A percentile compares a stretch with the other conserved stretches of the same genome.
phyloP scores from a whole-genome alignment of 2,329 filamentous ascomycete species.

The Penicillium sp. region DNA sequence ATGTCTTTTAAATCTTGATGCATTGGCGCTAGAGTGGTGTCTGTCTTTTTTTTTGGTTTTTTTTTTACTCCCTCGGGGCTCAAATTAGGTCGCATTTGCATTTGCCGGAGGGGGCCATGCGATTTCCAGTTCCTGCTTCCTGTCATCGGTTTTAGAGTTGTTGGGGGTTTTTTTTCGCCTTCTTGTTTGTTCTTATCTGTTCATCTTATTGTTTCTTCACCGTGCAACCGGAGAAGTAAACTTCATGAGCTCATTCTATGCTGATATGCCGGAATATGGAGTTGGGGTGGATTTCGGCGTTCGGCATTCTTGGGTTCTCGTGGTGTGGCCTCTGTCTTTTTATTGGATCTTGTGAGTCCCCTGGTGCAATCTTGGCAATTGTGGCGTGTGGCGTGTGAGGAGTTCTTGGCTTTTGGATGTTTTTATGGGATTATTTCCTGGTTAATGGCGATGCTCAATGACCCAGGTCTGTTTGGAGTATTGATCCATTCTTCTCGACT shows the following conservation, averaged over 20 bases:
- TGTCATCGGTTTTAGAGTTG: slow-evolving; percentile 12
- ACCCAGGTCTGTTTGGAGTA: background rate
- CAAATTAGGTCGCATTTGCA: slow-evolving; percentile 20
- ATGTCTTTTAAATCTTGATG: slow-evolving; percentile 32
- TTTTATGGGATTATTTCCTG: background rate
- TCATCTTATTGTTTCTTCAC: background rate
- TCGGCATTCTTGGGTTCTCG: background rate
- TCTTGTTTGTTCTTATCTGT: background rate
- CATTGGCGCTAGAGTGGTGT: slow-evolving; percentile 10
- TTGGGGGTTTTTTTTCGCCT: slow-evolving; percentile 1
- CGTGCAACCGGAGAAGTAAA: background rate
- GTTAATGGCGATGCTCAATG: background rate
- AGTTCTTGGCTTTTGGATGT: slow-evolving; percentile 10
- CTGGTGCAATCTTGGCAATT: slow-evolving; percentile 13
- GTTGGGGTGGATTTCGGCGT: background rate
- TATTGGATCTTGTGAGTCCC: slow-evolving; percentile 7
- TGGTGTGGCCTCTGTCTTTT: background rate
- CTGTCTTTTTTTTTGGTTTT: slow-evolving; percentile 1
- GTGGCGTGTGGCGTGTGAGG: slow-evolving; percentile 15
- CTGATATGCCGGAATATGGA: background rate
- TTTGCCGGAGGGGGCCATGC: slow-evolving; percentile 10
- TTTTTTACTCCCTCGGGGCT: background rate
- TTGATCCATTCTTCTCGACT: background rate
- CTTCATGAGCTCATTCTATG: background rate
- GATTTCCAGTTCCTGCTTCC: background rate